phyloP scores from a whole-genome alignment of 1,284 basidiomycete species.

The Melampsora americana region DNA sequence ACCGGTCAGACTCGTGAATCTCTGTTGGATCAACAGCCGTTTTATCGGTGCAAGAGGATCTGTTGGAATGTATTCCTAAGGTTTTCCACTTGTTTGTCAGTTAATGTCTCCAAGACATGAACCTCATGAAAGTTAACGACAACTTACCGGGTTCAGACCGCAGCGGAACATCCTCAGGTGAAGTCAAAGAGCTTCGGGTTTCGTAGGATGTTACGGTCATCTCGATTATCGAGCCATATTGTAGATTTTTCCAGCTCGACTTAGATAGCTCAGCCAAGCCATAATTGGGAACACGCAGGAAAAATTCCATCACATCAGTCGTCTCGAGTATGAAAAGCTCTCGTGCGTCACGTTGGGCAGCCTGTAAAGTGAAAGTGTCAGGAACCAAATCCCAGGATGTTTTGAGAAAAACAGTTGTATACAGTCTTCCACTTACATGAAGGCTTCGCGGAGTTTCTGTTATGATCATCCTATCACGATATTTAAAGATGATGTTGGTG shows the following conservation, averaged over 20 bases:
- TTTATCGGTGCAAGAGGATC: too few relatives aligned
- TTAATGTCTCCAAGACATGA: too few relatives aligned
- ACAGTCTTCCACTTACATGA: not conserved
- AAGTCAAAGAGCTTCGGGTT: too few relatives aligned
- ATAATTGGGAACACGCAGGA: not conserved
- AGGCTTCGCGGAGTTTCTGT: not conserved
- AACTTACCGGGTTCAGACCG: too few relatives aligned
- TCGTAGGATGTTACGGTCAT: not conserved
- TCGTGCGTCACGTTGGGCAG: not conserved
- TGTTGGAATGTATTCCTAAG: too few relatives aligned
- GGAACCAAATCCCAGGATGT: not conserved
- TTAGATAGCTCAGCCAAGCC: not conserved
- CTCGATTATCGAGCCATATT: constrained; percentile 1
- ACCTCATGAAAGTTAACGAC: too few relatives aligned
- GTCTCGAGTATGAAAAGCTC: not conserved
- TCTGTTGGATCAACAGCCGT: too few relatives aligned
- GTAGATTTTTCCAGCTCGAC: not conserved
- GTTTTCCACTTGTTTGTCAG: too few relatives aligned
- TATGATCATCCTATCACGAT: not conserved
- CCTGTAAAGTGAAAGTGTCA: not conserved
- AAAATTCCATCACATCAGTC: not conserved
- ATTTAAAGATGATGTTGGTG: constrained; percentile 1
- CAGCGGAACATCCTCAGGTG: too few relatives aligned
- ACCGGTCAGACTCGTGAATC: too few relatives aligned
- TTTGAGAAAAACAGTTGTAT: not conserved